Evolutionary conservation across 2,329 filamentous ascomycete genomes (phyloP), one percentile per base, ranked within the genome.

Genomic region (Cercospora janseana): DNA sequence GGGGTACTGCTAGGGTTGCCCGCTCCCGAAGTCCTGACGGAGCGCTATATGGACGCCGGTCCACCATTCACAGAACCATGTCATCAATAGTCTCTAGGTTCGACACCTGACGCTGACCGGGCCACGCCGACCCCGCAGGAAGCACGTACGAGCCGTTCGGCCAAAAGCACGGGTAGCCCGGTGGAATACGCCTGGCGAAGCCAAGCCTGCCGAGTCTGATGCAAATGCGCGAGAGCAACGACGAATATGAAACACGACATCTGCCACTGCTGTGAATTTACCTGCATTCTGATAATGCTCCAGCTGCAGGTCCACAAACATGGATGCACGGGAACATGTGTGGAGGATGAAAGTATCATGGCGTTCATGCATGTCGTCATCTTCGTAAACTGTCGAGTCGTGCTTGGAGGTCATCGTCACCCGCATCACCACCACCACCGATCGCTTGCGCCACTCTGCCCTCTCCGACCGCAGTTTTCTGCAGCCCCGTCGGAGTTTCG

Each of bases 321-420:
- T n/a, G n/a, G n/a, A n/a, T n/a, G n/a, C n/a, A 21, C 8, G 34
- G 20, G 12, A 4, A 38, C 4, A 20, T 13, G 18, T 35, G 10
- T 32, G 20, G 6, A 34, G 20, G 13, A 20, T 23, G 21, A 20
- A 46, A 26, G 2, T 13, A 24, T 46, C 21, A 46, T 37, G 13
- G 15, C 9, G 15, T 10, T 46, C 44, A 43, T 54, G 29, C 44
- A 50, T 46, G 13, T 60, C 58, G 35, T 63, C 54, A 69, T 63
- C 63, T 61, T 59, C 67, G 61, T 55, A 97, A 75, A 69, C 91
- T 95, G 68, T 97, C 89, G 45, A 98, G 79, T 52, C 93, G 83
- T 57, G 93, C 92, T 74, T 97, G 91, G 20, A 98, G 80, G 68
- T 96, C 93, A 65, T 96, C 89, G 63, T 96, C 91, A 59, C 65